Evolutionary conservation across 352 stramenopile genomes (phyloP).

Genomic region (Ophiocytium majus): DNA sequence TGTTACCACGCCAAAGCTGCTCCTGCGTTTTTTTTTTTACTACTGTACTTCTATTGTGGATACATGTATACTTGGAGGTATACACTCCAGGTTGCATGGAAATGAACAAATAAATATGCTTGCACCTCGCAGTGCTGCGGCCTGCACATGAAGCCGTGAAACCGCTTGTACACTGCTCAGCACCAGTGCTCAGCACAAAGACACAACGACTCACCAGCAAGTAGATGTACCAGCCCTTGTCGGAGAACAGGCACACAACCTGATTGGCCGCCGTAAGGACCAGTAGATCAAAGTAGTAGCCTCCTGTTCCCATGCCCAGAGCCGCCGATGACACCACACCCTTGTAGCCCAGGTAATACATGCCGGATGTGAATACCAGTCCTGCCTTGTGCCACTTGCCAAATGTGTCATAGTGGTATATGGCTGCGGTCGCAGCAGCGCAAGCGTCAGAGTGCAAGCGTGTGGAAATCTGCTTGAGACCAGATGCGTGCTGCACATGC

Average conservation of each 20-base stretch:
- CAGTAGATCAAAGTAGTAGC: slow-evolving; percentile 21
- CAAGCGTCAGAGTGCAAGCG: no score
- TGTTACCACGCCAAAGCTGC: no score
- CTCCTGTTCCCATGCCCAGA: not conserved
- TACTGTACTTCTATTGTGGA: not conserved
- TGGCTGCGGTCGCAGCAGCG: not conserved
- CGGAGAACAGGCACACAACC: not conserved
- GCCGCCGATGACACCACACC: not conserved
- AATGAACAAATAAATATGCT: not conserved
- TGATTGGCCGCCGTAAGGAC: slow-evolving; percentile 3
- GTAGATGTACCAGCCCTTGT: slow-evolving; percentile 22
- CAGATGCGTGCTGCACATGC: no score
- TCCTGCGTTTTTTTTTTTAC: no score
- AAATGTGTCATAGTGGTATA: slow-evolving; percentile 23
- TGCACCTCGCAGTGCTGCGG: no score
- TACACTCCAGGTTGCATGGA: not conserved
- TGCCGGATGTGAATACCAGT: slow-evolving; percentile 4
- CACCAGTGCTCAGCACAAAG: not conserved
- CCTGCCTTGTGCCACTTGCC: slow-evolving; percentile 14
- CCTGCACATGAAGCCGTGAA: no score
- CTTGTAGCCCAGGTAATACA: slow-evolving; percentile 7
- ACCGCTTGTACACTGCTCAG: not conserved
- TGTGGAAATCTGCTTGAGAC: no score
- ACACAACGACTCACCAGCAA: not conserved
- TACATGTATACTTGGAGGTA: not conserved